Base-by-base conservation (phyloP, 2,329 filamentous ascomycete species). In the Colletotrichum sp. region DNA sequence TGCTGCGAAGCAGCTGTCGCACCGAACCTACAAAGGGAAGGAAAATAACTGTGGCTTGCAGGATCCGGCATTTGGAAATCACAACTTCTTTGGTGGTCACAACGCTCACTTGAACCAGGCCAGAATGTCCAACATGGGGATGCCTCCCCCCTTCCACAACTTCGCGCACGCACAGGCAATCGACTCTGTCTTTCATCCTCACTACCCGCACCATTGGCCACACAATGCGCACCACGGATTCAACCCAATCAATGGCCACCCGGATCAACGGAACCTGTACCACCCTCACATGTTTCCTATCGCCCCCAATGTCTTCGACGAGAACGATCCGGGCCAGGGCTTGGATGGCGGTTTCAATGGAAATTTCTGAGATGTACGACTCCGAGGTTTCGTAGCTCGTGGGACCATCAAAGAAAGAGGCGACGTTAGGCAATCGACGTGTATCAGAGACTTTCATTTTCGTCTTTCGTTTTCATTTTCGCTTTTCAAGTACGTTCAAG, bases 41-140 rank as follows among this genome's bases (percentile, higher is more conserved):
- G 83, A 85, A 76, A 85, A 84, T 77, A 79, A 78, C 69, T 77
- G 75, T 59, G 74, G 9, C 72, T 81, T 66, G 12, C 81, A 82
- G 71, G 77, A 79, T 24, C 76, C 76, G 66, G 67, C 65, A 32
- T 64, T 78, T 30, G 62, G 80, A 39, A 77, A 80, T 12, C 77
- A 78, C 26, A 82, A 81, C 70, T 81, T 83, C 69, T 67, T 26
- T 59, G 21, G 52, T 52, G 68, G 36, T 36, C 16, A 34, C 13
- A 52, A 69, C 34, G 52, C 21, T 57, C 70, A 63, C 36, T n/a
- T 70, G 57, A 76, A 65, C 28, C 68, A 70, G 64, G 16, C 39
- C 57, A 57, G 57, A 49, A 49, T 68, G 24, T 16, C 69, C n/a
- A 65, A 28, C 24, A 32, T 63, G 57, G 57, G 57, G 24, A 18